phyloP scores from a whole-genome alignment of 768 basidiomycete genomes.

The Psilocybe cubensis region DNA sequence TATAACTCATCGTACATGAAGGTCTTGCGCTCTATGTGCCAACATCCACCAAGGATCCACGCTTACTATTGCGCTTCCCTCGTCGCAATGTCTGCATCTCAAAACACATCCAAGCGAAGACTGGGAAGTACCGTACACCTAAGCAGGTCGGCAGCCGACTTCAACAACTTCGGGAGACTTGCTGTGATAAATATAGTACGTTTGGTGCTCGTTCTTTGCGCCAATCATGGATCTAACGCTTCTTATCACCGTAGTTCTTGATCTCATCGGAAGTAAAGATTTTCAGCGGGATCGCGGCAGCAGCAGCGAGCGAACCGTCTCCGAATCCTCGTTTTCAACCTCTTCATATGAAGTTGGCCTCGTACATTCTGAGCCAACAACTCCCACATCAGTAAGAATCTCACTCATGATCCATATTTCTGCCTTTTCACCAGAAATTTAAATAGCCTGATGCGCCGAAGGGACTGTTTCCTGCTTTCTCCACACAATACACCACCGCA shows the following conservation, averaged over 20 bases:
- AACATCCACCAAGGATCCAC: slow-evolving; percentile 52
- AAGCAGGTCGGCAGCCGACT: slow-evolving; percentile 75
- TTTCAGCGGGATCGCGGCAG: slow-evolving; percentile 6
- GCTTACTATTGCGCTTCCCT: slow-evolving; percentile 61
- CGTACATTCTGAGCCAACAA: neutral
- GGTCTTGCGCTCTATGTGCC: slow-evolving; percentile 62
- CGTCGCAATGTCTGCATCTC: slow-evolving; percentile 71
- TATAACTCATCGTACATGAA: slow-evolving; percentile 27
- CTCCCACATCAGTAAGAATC: neutral
- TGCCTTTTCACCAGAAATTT: neutral
- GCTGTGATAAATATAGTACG: slow-evolving; percentile 58
- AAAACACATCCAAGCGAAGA: slow-evolving; percentile 58
- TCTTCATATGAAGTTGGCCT: neutral
- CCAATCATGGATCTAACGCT: neutral
- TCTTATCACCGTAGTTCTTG: slow-evolving; percentile 13
- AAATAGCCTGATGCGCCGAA: neutral
- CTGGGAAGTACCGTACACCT: slow-evolving; percentile 59
- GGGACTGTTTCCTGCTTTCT: neutral
- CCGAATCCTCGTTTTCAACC: neutral
- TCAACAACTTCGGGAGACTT: slow-evolving; percentile 68
- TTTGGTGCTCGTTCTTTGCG: slow-evolving; percentile 11
- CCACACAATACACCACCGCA: neutral
- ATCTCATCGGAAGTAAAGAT: slow-evolving; percentile 18
- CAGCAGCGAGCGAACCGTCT: neutral
- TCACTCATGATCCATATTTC: neutral